Base-by-base conservation (phyloP, 192 early-diverging fungal species). In the Mortierella hygrophila region DNA sequence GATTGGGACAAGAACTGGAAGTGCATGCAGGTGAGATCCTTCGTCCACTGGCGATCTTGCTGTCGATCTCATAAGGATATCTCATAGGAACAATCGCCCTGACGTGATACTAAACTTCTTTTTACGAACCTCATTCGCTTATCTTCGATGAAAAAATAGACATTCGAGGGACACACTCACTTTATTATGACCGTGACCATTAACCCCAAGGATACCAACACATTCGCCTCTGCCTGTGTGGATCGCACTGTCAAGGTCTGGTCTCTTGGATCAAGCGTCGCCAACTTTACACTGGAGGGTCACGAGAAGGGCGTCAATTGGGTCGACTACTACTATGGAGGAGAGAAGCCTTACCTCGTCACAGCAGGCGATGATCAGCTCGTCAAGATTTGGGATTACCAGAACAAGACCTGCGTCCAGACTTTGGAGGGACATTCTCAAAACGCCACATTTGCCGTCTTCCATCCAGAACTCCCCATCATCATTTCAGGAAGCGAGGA, bases 1-100 rank as follows among this genome's bases (percentile, higher is more conserved):
- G 97, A 99, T 89, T 99, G 98, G 98, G 99, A 99, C 72, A 98
- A 98, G 90, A 95, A 94, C 88, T 99, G 99, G 99, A 98, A 96
- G 88, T 97, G 96, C 91, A 90, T 97, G 76, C 96, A 97, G 91
- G 96, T 97, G 76, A 15, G 78, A 15, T 23, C 15, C 13, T 55
- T 70, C 21, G 4, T 46, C 46, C 42, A 65, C 11, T 32, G 29
- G n/a, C 60, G 9, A 32, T 32, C 29, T 29, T 11, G 2, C 29
- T 32, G 8, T 65, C 29, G 11, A 65, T 26, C 2, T 29, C 23
- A 29, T 26, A 9, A 32, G 26, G 13, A 11, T 32, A 11, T 32
- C 1, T 26, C 60, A 65, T 13, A 65, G 29, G 55, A 26, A 10
- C 6, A 1, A 9, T 65, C 11, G 13, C 29, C 26, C n/a, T 29